These are phyloP conservation scores for Lineolata rhizophorae DNA, from an alignment of 495 filamentous ascomycete species.

Conservation along the genomic window DNA sequence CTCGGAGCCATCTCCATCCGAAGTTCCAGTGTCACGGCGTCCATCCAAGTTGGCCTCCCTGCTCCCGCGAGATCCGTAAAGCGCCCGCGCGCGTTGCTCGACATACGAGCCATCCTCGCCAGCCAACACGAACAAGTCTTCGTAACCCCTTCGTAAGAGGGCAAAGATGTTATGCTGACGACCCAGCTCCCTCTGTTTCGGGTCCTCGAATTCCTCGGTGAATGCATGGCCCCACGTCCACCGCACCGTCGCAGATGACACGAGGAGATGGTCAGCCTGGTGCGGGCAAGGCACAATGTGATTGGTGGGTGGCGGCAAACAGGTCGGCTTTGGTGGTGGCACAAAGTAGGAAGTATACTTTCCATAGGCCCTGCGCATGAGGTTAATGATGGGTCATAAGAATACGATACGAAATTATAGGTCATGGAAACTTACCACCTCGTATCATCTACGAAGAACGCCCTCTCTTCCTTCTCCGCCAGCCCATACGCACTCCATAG, in stretches of 20 bases:
- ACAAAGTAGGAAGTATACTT: constrained; percentile 42
- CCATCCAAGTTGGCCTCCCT: no score
- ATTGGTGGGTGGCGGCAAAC: constrained; percentile 35
- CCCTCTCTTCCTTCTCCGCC: constrained; percentile 40
- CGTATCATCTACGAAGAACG: constrained; percentile 57
- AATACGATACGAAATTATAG: constrained; percentile 6
- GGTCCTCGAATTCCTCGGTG: constrained; percentile 25
- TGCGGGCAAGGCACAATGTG: constrained; percentile 52
- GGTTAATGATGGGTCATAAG: neutral
- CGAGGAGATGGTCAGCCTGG: constrained; percentile 40
- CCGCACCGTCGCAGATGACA: constrained; percentile 36
- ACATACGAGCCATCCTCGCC: constrained; percentile 30
- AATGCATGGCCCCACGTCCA: constrained; percentile 36
- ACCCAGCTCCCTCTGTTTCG: constrained; percentile 22
- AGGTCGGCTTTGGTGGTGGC: constrained; percentile 31
- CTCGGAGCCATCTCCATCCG: constrained; percentile 14
- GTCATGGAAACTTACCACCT: constrained; percentile 27
- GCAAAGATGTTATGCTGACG: constrained; percentile 33
- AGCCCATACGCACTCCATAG: constrained; percentile 60
- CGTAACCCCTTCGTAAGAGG: constrained; percentile 37
- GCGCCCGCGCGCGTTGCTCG: constrained; percentile 22
- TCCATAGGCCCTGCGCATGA: constrained; percentile 53
- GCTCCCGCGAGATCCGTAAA: no score
- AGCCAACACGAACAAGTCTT: constrained; percentile 38
- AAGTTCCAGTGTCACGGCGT: constrained; percentile 15